Evolutionary conservation across 306 rosid species (phyloP), one percentile per base, ranked within the genome.

Genomic region (Quercus cerris): DNA sequence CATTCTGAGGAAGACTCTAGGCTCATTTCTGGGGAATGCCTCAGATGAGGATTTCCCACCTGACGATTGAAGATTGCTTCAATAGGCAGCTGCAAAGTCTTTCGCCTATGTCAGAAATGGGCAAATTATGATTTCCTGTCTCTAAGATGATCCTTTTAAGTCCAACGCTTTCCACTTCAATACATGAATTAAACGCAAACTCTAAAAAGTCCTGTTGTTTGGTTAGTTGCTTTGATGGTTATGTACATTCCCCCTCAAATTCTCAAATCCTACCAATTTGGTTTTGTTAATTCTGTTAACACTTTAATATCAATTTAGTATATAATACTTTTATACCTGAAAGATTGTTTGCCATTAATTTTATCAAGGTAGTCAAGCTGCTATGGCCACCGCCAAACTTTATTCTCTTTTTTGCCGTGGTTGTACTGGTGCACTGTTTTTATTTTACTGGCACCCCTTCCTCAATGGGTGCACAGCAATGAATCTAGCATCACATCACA

Each of bases 31-130:
- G 75, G 97, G 89, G 22, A 78, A 85, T 82, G 85, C 85, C 44
- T 95, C 97, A 1, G 97, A 95, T 57, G 99, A 93, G 70, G 98
- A 91, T 57, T 89, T 90, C 89, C 92, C 88, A 56, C 88, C 93
- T 56, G 98, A 95, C 69, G 99, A 95, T 77, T 88, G 89, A 88
- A 80, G 81, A 77, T 67, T 58, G 68, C 77, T 68, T n/a, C 23
- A 22, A 54, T 52, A 8, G 44, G 56, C 7, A 30, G 35, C 23
- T 44, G 33, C 35, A 75, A 2, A 4, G 23, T 19, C 72, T 35
- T 63, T 64, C 41, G 8, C 3, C 44, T n/a, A 6, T 20, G 5
- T 64, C 4, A 64, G 31, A 17, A 64, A 17, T 28, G 44, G 22
- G 46, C 22, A 64, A 4, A 20, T 30, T 30, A 18, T 28, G 44